phyloP scores from a whole-genome alignment of 257 asterid genomes.

The Fraxinus cuspidata region DNA sequence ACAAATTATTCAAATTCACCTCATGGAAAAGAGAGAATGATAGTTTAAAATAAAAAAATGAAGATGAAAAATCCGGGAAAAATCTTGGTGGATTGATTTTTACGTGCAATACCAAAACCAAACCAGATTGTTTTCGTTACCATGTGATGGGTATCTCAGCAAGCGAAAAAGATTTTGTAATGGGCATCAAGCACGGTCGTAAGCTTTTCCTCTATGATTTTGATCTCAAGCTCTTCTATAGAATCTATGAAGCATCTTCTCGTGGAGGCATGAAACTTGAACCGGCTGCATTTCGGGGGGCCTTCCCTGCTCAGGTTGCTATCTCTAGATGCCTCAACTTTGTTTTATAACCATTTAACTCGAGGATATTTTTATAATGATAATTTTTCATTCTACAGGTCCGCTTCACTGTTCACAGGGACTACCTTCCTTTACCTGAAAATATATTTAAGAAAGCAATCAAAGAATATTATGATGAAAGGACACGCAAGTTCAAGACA shows the following conservation, averaged over 20 bases:
- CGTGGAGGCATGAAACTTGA: conserved; percentile 89
- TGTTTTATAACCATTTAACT: conserved; percentile 16
- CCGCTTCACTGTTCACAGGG: conserved; percentile 58
- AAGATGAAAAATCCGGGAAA: conserved; percentile 36
- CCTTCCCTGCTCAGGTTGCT: conserved; percentile 88
- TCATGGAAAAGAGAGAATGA: conserved; percentile 32
- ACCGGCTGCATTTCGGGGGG: conserved; percentile 88
- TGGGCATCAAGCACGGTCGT: conserved; percentile 73
- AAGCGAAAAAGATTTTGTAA: conserved; percentile 60
- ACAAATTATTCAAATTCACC: conserved; percentile 20
- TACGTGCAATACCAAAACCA: conserved; percentile 89
- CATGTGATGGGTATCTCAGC: conserved; percentile 76
- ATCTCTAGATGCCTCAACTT: background rate
- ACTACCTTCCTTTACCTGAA: conserved; percentile 83
- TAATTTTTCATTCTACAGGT: conserved; percentile 48
- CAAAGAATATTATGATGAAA: conserved; percentile 70
- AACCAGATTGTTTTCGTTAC: conserved; percentile 86
- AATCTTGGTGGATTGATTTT: conserved; percentile 78
- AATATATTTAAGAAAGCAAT: conserved; percentile 71
- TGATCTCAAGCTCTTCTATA: conserved; percentile 86
- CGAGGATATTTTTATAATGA: conserved; percentile 22
- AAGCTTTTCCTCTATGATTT: conserved; percentile 84
- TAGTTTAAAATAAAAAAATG: conserved; percentile 27
- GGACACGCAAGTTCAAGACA: conserved; percentile 69
- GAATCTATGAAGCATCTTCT: conserved; percentile 81